Conservation (phyloP, 148 eudicot species). For the Chenopodium formosanum region DNA sequence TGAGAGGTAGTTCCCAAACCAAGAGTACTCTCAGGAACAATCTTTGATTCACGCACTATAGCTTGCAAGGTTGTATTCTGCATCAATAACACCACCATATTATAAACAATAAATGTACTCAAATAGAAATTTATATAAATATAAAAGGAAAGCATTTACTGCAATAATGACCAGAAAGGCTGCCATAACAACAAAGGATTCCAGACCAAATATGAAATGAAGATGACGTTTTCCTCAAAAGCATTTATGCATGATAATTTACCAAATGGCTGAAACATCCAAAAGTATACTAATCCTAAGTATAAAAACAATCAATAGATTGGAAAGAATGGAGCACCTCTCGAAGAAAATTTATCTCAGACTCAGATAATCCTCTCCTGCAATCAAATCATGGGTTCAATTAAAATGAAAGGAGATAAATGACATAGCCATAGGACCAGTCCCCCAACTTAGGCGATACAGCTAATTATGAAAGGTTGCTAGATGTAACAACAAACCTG, state of each 20-base stretch:
- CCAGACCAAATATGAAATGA: not conserved
- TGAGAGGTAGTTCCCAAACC: constrained; percentile 44
- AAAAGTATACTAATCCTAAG: not conserved
- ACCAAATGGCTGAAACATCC: not conserved
- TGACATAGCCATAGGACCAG: not conserved
- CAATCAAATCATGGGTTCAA: constrained; percentile 24
- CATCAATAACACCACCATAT: constrained; percentile 15
- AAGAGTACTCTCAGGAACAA: constrained; percentile 52
- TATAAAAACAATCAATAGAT: not conserved
- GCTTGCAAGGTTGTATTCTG: constrained; percentile 76
- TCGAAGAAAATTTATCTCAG: constrained; percentile 68
- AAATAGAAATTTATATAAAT: not conserved
- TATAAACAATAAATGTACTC: not conserved
- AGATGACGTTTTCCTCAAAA: constrained; percentile 11
- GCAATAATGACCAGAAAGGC: not conserved
- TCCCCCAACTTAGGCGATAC: constrained; percentile 2
- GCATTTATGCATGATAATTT: not conserved
- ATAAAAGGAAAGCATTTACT: not conserved
- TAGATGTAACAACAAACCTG: constrained; percentile 44
- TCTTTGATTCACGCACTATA: constrained; percentile 67
- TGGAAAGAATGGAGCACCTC: constrained; percentile 48
- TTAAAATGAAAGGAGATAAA: constrained; percentile 4
- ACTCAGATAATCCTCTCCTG: constrained; percentile 94
- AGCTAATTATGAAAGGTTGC: not conserved
- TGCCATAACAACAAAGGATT: not conserved